Conservation (phyloP, 2,329 filamentous ascomycete genomes). For the Epichloe sylvatica region DNA sequence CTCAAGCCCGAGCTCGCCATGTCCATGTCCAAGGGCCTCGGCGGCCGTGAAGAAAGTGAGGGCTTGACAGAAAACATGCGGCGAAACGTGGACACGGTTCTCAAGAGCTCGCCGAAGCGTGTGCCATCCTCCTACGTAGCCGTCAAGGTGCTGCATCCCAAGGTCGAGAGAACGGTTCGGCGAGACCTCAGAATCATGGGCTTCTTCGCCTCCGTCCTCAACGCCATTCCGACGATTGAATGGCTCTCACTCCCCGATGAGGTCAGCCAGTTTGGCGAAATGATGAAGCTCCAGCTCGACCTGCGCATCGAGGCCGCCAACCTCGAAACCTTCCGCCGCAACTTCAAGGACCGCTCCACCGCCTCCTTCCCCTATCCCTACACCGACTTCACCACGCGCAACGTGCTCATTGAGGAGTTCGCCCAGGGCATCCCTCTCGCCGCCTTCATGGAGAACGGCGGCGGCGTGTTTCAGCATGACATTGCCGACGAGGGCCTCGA, state of each 20-base stretch:
- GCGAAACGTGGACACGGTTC: conserved; percentile 69
- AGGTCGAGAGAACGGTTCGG: conserved; percentile 78
- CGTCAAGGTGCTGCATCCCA: conserved; percentile 87
- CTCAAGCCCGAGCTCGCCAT: conserved; percentile 64
- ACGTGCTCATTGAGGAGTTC: conserved; percentile 89
- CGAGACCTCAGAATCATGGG: conserved; percentile 87
- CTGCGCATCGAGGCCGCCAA: conserved; percentile 90
- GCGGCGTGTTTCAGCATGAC: conserved; percentile 82
- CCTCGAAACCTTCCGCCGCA: conserved; percentile 70
- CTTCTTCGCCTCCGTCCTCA: conserved; percentile 75
- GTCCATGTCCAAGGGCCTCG: conserved; percentile 42
- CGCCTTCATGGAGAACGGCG: conserved; percentile 81
- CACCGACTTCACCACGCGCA: conserved; percentile 77
- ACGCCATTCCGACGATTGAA: conserved; percentile 83
- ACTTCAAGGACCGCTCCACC: conserved; percentile 79
- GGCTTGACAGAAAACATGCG: conserved; percentile 56
- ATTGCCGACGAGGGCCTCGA: conserved; percentile 92
- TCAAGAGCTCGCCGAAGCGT: conserved; percentile 73
- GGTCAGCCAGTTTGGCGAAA: conserved; percentile 84
- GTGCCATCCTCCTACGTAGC: conserved; percentile 89
- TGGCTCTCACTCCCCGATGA: conserved; percentile 96
- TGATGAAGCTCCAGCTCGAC: conserved; percentile 97
- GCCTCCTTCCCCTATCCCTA: conserved; percentile 95
- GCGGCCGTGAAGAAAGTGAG: conserved; percentile 24
- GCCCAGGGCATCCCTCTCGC: conserved; percentile 86